Conservation (phyloP, 2,329 filamentous ascomycete species). For the Apiospora sp. region DNA sequence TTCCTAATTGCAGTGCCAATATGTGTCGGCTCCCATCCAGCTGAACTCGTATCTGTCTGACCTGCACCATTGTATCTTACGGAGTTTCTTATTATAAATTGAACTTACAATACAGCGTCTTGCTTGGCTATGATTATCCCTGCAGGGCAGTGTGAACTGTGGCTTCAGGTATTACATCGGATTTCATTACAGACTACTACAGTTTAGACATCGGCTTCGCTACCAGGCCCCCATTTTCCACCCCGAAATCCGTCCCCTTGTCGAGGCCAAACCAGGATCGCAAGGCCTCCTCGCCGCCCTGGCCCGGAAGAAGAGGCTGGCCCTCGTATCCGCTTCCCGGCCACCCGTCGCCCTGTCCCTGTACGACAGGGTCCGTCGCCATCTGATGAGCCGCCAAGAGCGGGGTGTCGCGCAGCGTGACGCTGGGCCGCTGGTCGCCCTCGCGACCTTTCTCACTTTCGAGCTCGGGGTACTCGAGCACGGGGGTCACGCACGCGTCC, state of each 20-base stretch:
- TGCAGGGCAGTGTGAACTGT: not conserved
- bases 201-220: slow-evolving; percentile 55
- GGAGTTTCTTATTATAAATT: not conserved
- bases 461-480: slow-evolving; percentile 70
- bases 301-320: slow-evolving; percentile 66
- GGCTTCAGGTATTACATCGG: not conserved
- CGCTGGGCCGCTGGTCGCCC: slow-evolving; percentile 75
- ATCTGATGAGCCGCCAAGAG: slow-evolving; percentile 66
- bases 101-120: not conserved
- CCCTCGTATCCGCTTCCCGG: slow-evolving; percentile 73
- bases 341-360: slow-evolving; percentile 71
- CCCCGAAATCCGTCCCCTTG: slow-evolving; percentile 74
- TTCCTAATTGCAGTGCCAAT: too few relatives aligned
- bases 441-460: slow-evolving; percentile 57
- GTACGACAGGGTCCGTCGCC: slow-evolving; percentile 47
- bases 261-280: slow-evolving; percentile 80
- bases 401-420: slow-evolving; percentile 75
- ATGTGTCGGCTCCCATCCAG: too few relatives aligned
- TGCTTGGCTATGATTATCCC: not conserved
- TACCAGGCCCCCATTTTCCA: slow-evolving; percentile 68
- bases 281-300: slow-evolving; percentile 76
- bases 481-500: slow-evolving; percentile 90
- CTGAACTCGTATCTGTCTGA: too few relatives aligned
- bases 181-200: slow-evolving; percentile 33
- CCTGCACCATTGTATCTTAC: not conserved